Evolutionary conservation across 2,329 filamentous ascomycete species (phyloP), one percentile per base, ranked within the genome.

Genomic region (Aureobasidium uvarum): DNA sequence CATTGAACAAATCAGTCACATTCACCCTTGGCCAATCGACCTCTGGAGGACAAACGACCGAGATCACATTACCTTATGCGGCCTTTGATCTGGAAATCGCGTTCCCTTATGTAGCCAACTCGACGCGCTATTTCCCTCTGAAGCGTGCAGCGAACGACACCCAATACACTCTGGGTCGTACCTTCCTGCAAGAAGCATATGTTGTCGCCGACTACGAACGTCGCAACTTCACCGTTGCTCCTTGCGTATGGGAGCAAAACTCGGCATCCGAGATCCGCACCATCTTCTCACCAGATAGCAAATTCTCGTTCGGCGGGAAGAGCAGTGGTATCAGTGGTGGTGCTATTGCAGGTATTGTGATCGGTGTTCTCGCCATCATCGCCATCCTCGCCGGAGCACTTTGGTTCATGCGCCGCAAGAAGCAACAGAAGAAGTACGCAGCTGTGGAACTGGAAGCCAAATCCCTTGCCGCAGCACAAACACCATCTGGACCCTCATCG

Each of bases 121-220:
- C 50, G 8, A 66, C 63, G 13, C 68, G 68, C 62, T 77, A 77
- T 68, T 77, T 76, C 67, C 75, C 75, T 2, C 68, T 77, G 23
- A 71, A 73, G 56, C 70, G 74, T 33, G 75, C 72, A 3, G 67
- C 66, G 3, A 75, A 75, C 59, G 67, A 70, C 14, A 72, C 72
- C 1, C 75, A 77, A 59, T 76, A 76, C 68, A 76, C 74, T 0
- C 69, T 77, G 1, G 75, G 75, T 28, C 73, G 75, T 11, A 68
- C 73, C 0, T 77, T 77, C 69, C 69, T 77, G 33, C 75, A 77
- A 66, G 75, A 77, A 69, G 74, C 75, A n/a, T 77, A 77, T 59
- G 64, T 77, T 6, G 74, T 75, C 48, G 73, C 71, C 8, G 75
- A 77, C 66, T 77, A 77, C 67, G 73, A 76, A 28, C 71, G 71